These are phyloP conservation scores for Candida fluviatilis DNA, from an alignment of 805 yeast species.

Conservation along the genomic window DNA sequence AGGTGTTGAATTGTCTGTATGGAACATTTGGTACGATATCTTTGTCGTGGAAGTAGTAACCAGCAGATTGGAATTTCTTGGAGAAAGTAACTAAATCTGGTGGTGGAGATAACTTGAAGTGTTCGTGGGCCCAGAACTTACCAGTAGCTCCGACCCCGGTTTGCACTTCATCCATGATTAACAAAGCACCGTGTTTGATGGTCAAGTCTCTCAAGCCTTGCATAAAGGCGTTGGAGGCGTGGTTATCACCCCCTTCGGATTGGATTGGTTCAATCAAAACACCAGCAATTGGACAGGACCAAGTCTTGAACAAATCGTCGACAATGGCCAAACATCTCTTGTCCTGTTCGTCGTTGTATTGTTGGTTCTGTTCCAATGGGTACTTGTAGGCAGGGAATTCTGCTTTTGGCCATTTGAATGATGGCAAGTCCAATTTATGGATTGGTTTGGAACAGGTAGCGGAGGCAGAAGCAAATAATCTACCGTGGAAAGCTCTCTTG, in stretches of 20 bases:
- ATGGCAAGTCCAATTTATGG: slow-evolving; percentile 89
- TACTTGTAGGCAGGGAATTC: slow-evolving; percentile 82
- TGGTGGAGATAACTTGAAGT: slow-evolving; percentile 67
- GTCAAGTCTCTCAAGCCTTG: slow-evolving; percentile 79
- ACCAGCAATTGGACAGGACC: slow-evolving; percentile 83
- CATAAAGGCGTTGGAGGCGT: slow-evolving; percentile 73
- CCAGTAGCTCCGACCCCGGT: slow-evolving; percentile 91
- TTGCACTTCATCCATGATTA: slow-evolving; percentile 84
- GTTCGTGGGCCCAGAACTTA: slow-evolving; percentile 83
- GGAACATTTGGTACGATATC: slow-evolving; percentile 69
- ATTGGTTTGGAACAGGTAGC: slow-evolving; percentile 92
- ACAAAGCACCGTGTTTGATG: slow-evolving; percentile 60
- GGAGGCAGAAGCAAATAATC: slow-evolving; percentile 87
- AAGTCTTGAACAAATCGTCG: slow-evolving; percentile 61
- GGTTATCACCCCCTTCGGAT: slow-evolving; percentile 91
- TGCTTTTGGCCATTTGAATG: slow-evolving; percentile 96
- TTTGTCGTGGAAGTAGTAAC: slow-evolving; percentile 75
- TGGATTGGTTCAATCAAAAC: slow-evolving; percentile 87
- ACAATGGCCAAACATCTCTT: slow-evolving; percentile 73
- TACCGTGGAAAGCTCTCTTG: slow-evolving; percentile 89
- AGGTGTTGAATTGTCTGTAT: slow-evolving; percentile 89
- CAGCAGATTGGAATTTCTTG: slow-evolving; percentile 87
- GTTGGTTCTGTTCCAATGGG: slow-evolving; percentile 68
- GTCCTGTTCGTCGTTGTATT: slow-evolving; percentile 72
- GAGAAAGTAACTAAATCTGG: slow-evolving; percentile 86